These are phyloP conservation scores for Lipomyces lipofer DNA, from an alignment of 805 yeast genomes.

Conservation along the genomic window DNA sequence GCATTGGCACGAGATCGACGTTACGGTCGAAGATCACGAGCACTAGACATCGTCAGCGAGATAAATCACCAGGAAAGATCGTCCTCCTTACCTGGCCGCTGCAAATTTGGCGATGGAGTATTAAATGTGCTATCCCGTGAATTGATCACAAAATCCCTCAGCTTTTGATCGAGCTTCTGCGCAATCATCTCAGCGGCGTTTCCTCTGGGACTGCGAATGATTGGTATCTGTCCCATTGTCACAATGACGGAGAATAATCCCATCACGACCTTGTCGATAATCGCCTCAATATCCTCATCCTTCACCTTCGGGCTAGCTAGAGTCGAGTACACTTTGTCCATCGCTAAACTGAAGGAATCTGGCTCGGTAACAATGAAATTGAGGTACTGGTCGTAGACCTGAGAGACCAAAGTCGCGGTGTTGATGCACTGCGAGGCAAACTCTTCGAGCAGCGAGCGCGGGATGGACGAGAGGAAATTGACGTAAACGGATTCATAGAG, in stretches of 20 bases:
- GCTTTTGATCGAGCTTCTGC: slow-evolving; percentile 74
- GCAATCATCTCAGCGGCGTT: slow-evolving; percentile 97
- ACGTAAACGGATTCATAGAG: slow-evolving; percentile 77
- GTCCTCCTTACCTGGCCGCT: slow-evolving; percentile 24
- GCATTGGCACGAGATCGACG: slow-evolving; percentile 88
- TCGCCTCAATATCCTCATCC: slow-evolving; percentile 68
- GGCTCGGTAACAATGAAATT: slow-evolving; percentile 94
- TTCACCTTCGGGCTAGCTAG: slow-evolving; percentile 70
- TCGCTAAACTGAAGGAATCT: slow-evolving; percentile 76
- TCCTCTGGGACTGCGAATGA: slow-evolving; percentile 85
- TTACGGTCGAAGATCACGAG: slow-evolving; percentile 83
- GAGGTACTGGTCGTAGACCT: slow-evolving; percentile 91
- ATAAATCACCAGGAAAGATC: slow-evolving; percentile 5
- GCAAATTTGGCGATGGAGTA: slow-evolving; percentile 7
- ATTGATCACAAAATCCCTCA: slow-evolving; percentile 84
- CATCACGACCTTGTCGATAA: slow-evolving; percentile 70
- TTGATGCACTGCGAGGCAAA: slow-evolving; percentile 72
- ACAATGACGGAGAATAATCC: slow-evolving; percentile 75
- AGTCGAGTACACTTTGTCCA: slow-evolving; percentile 61
- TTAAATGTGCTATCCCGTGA: slow-evolving; percentile 44
- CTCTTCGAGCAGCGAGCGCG: slow-evolving; percentile 78
- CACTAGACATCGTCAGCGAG: slow-evolving; percentile 43
- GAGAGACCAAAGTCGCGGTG: slow-evolving; percentile 70
- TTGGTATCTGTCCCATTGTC: slow-evolving; percentile 60
- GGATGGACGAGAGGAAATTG: slow-evolving; percentile 80